These are phyloP conservation scores for Aspergillus texensis DNA, from an alignment of 2,329 filamentous ascomycete genomes.

Conservation along the genomic window DNA sequence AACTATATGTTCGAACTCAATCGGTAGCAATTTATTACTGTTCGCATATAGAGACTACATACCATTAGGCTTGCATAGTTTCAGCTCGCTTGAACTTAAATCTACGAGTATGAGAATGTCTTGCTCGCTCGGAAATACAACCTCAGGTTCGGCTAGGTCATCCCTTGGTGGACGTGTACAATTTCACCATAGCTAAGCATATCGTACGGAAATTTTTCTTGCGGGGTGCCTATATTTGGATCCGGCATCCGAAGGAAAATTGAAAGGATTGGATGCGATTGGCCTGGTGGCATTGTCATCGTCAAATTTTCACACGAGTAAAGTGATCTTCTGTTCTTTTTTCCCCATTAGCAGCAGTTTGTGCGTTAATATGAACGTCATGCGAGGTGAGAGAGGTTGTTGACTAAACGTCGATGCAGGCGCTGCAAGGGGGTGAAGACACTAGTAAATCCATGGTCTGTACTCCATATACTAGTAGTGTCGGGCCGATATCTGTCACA, in stretches of 20 bases:
- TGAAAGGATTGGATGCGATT: background rate
- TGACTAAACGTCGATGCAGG: background rate
- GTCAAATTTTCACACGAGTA: background rate
- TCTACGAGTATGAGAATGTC: background rate
- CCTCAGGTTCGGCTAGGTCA: background rate
- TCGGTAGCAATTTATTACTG: background rate
- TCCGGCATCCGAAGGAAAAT: background rate
- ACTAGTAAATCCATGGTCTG: background rate
- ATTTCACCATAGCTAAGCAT: background rate
- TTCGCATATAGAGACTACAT: background rate
- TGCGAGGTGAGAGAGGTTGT: background rate
- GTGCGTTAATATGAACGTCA: background rate
- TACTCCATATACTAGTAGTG: background rate
- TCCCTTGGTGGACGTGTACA: background rate
- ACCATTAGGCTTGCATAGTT: background rate
- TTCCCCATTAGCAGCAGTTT: no score
- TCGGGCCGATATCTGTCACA: background rate
- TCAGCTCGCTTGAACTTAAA: background rate
- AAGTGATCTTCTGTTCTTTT: background rate
- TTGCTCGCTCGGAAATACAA: background rate
- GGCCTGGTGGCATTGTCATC: background rate
- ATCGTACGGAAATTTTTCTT: no score
- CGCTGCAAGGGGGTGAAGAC: background rate
- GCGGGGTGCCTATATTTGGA: background rate
- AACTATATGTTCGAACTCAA: background rate